Conservation (phyloP, 768 basidiomycete genomes). For the Gloeostereum incarnatum region DNA sequence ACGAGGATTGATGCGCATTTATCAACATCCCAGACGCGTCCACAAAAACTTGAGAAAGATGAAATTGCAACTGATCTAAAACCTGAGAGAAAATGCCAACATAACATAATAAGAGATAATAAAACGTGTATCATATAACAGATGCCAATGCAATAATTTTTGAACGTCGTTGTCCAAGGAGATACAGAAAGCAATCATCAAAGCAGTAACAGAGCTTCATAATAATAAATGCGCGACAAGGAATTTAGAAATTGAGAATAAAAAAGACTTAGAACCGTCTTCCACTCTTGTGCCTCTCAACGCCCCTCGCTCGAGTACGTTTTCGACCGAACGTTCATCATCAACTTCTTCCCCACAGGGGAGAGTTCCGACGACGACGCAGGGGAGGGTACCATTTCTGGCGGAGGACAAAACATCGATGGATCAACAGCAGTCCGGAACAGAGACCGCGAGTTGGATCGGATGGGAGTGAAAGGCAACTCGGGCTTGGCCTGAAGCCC, state of each 20-base stretch:
- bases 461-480: slow-evolving; percentile 37
- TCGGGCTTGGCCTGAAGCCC: slow-evolving; percentile 23
- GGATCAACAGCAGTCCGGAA: slow-evolving; percentile 27
- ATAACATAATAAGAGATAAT: too few species aligned
- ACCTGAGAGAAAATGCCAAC: not conserved
- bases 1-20: too few species aligned
- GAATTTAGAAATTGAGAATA: not conserved
- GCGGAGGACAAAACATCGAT: slow-evolving; percentile 38
- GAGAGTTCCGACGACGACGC: slow-evolving; percentile 70
- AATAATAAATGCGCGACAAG: not conserved
- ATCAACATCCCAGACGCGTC: not conserved
- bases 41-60: not conserved
- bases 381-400: slow-evolving; percentile 43
- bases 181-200: not conserved
- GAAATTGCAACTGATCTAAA: not conserved
- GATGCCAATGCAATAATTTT: not conserved
- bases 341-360: slow-evolving; percentile 56
- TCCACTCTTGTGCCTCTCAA: not conserved
- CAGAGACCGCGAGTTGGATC: slow-evolving; percentile 26
- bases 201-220: too few species aligned
- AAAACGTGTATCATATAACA: not conserved
- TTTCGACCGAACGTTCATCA: slow-evolving; percentile 53
- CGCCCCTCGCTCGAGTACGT: slow-evolving; percentile 2
- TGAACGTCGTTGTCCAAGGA: not conserved
- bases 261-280: not conserved